Evolutionary conservation across 1,139 yeast species (phyloP), one percentile per base, ranked within the genome.

Genomic region (Candida pseudocylindracea): DNA sequence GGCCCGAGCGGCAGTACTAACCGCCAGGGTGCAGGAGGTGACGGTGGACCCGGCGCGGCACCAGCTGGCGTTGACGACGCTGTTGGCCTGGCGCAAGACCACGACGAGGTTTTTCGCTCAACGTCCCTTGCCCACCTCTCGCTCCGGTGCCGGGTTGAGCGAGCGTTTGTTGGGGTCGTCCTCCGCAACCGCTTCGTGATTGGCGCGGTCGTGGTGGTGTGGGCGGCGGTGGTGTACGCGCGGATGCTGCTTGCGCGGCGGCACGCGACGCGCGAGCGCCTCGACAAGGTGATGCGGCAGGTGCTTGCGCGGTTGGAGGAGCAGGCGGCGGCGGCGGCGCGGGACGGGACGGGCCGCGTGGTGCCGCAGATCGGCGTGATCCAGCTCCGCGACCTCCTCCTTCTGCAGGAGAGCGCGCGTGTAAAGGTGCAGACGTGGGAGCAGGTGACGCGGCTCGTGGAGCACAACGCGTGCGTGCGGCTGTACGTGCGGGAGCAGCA

Each of bases 361-460:
- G 48, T 34, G 48, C 60, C 68, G 15, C 76, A 63, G 44, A 55
- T 81, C 36, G 81, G 88, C 12, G 63, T 79, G 11, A 73, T 74
- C 31, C 93, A 79, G 43, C 58, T 83, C 29, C 63, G 94, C 34
- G 93, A 81, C 48, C 62, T 68, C 38, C 60, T 78, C 31, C 54
- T 79, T 29, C 48, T 58, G 4, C 55, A 60, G 36, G 64, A 64
- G 40, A 53, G 54, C 31, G 57, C 55, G 35, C 49, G 59, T 28
- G 51, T 51, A 34, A 63, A 64, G 36, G 45, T 58, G 35, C 45
- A 54, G 30, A 44, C 76, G 24, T 83, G 96, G 95, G 56, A 55
- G 31, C 45, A 50, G n/a, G 74, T 83, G 2, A 59, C 63, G 33
- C 51, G 52, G 29, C 59, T 55, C 32, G 65, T 88, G 9, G 94